Conservation (phyloP, 106 monocot genomes). For the Chionographis japonica region DNA sequence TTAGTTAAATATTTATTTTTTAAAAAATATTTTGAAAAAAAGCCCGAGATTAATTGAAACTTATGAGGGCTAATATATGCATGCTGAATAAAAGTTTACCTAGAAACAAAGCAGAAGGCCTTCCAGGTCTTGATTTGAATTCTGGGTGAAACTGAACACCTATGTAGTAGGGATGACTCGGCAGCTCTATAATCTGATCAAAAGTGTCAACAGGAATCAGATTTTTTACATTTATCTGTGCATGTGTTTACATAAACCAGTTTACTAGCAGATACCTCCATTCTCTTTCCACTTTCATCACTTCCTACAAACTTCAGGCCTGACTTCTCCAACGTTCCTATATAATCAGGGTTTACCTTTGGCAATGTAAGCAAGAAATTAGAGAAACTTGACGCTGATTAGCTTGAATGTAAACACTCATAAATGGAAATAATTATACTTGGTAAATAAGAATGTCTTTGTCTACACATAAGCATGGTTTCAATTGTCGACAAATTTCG, state of each 20-base stretch:
- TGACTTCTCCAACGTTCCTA: slow-evolving; percentile 41
- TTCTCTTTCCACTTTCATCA: slow-evolving; percentile 72
- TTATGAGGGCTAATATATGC: neutral
- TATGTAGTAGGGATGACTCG: slow-evolving; percentile 62
- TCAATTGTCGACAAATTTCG: too few species aligned
- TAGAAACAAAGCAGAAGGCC: slow-evolving; percentile 61
- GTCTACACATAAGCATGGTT: too few species aligned
- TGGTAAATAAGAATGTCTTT: too few species aligned
- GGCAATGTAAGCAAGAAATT: slow-evolving; percentile 1
- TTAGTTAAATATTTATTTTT: too few species aligned
- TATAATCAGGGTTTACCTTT: slow-evolving; percentile 71
- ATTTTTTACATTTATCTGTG: neutral
- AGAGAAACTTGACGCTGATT: neutral
- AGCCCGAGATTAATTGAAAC: too few species aligned
- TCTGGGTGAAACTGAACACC: slow-evolving; percentile 89
- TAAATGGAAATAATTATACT: neutral
- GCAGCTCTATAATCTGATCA: slow-evolving; percentile 63
- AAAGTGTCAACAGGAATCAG: neutral
- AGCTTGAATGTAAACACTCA: neutral
- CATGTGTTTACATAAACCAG: neutral
- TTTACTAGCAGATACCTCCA: slow-evolving; percentile 50
- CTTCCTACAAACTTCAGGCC: slow-evolving; percentile 77
- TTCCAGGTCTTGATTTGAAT: slow-evolving; percentile 78
- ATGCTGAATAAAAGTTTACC: slow-evolving; percentile 17
- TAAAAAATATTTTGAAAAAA: too few species aligned